These are phyloP conservation scores for Borovskyia barvae DNA, from an alignment of 208 protist species.

Conservation along the genomic window DNA sequence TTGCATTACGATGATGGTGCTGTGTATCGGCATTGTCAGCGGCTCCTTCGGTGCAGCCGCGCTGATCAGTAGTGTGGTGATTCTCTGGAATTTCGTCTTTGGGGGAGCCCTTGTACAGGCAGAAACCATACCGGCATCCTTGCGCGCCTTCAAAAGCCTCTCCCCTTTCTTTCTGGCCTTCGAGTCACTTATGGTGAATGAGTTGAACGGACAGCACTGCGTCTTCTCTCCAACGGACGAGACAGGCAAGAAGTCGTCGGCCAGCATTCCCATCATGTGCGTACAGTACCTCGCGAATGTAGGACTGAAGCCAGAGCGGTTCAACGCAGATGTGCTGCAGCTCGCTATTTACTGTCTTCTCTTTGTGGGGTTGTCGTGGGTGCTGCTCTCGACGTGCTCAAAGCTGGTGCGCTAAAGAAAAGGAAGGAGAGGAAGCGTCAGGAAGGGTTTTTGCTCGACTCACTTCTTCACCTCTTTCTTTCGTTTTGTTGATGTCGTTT, in stretches of 20 bases:
- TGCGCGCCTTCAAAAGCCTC: slow-evolving; percentile 62
- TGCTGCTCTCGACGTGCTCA: slow-evolving; percentile 63
- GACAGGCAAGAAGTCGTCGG: slow-evolving; percentile 57
- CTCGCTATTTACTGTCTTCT: slow-evolving; percentile 59
- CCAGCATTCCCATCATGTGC: slow-evolving; percentile 77
- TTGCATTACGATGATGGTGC: slow-evolving; percentile 70
- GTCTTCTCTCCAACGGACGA: slow-evolving; percentile 81
- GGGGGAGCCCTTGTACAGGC: slow-evolving; percentile 86
- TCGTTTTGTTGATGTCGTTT: slow-evolving; percentile 1
- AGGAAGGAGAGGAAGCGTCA: too few relatives aligned
- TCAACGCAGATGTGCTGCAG: slow-evolving; percentile 76
- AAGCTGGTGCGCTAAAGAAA: slow-evolving; percentile 60
- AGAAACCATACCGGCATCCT: slow-evolving; percentile 65
- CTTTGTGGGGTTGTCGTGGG: slow-evolving; percentile 57
- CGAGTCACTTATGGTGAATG: slow-evolving; percentile 91
- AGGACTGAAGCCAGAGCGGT: slow-evolving; percentile 64
- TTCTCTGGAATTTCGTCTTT: slow-evolving; percentile 93
- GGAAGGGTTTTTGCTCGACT: neutral
- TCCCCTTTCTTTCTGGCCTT: slow-evolving; percentile 92
- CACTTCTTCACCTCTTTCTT: neutral
- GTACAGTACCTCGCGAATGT: slow-evolving; percentile 87
- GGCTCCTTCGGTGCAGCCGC: slow-evolving; percentile 79
- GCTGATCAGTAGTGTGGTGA: slow-evolving; percentile 83
- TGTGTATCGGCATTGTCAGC: slow-evolving; percentile 82
- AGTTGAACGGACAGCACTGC: slow-evolving; percentile 83